A percentile compares a stretch with the other conserved stretches of the same genome.
Evolutionary conservation across 805 yeast genomes (phyloP).

Genomic region (Candida sphagnicola): DNA sequence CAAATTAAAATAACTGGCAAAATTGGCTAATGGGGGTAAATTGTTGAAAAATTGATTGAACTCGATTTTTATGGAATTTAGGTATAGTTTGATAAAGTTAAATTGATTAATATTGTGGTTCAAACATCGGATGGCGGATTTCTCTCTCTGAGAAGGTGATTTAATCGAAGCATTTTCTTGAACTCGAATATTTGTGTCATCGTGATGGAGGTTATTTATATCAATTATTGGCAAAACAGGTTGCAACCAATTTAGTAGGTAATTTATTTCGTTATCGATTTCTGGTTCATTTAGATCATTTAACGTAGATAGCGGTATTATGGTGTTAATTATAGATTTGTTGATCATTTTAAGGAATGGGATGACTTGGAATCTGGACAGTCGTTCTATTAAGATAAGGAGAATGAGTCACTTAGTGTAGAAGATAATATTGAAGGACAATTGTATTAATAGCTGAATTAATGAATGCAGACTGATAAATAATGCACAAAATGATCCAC

Average conservation of each 20-base stretch:
- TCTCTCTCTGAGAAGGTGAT: slow-evolving; percentile 30
- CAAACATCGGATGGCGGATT: slow-evolving; percentile 34
- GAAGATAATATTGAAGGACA: too few species aligned
- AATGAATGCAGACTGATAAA: too few species aligned
- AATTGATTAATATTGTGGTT: slow-evolving; percentile 29
- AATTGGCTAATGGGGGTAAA: slow-evolving; percentile 9
- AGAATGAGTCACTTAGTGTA: too few species aligned
- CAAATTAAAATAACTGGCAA: slow-evolving; percentile 10
- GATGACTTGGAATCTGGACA: too few species aligned
- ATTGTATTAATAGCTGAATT: too few species aligned
- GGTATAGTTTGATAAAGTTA: slow-evolving; percentile 29
- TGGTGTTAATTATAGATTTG: slow-evolving; percentile 9
- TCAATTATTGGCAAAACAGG: slow-evolving; percentile 20
- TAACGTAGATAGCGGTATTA: slow-evolving; percentile 14
- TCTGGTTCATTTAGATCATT: slow-evolving; percentile 15
- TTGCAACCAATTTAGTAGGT: slow-evolving; percentile 28
- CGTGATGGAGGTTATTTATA: not conserved
- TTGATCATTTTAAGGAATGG: not conserved
- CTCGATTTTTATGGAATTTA: slow-evolving; percentile 25
- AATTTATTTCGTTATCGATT: slow-evolving; percentile 31
- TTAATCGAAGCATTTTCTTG: not conserved
- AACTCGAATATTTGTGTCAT: not conserved
- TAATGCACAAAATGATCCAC: too few species aligned
- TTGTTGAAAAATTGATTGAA: slow-evolving; percentile 10
- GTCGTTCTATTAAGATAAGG: too few species aligned